phyloP scores from a whole-genome alignment of 2,329 filamentous ascomycete genomes.

The Laburnicola sp. region DNA sequence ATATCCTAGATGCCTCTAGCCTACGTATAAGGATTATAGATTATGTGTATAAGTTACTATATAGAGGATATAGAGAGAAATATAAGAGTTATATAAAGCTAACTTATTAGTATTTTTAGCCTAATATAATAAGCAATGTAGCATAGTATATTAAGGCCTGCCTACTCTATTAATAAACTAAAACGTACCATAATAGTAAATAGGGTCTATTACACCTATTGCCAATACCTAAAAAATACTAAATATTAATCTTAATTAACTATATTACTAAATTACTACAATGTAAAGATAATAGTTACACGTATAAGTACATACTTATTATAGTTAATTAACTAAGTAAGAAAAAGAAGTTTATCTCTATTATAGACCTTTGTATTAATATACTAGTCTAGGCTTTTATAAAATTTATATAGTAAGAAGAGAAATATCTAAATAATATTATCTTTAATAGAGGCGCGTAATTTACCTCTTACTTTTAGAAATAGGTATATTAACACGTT shows the following conservation, averaged over 20 bases:
- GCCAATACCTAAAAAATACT: not conserved
- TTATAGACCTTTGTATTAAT: not conserved
- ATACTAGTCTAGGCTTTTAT: not conserved
- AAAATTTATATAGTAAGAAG: not conserved
- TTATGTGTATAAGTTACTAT: not conserved
- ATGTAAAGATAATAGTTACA: no score
- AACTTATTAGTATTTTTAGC: not conserved
- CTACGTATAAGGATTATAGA: not conserved
- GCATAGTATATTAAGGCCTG: not conserved
- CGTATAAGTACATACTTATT: no score
- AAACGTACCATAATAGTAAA: not conserved
- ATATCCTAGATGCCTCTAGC: no score
- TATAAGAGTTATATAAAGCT: not conserved
- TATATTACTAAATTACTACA: no score
- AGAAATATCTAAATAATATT: constrained; percentile 1
- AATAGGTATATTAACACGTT: no score
- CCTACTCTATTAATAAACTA: not conserved
- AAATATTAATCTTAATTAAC: not conserved
- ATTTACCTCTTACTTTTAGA: no score
- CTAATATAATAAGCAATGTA: not conserved
- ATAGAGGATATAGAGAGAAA: not conserved
- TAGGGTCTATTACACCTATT: not conserved
- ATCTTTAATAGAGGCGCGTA: not conserved
- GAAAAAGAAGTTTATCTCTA: not conserved
- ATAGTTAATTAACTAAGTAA: not conserved